Conservation (phyloP, 2,329 filamentous ascomycete genomes). For the Grosmannia serpens region DNA sequence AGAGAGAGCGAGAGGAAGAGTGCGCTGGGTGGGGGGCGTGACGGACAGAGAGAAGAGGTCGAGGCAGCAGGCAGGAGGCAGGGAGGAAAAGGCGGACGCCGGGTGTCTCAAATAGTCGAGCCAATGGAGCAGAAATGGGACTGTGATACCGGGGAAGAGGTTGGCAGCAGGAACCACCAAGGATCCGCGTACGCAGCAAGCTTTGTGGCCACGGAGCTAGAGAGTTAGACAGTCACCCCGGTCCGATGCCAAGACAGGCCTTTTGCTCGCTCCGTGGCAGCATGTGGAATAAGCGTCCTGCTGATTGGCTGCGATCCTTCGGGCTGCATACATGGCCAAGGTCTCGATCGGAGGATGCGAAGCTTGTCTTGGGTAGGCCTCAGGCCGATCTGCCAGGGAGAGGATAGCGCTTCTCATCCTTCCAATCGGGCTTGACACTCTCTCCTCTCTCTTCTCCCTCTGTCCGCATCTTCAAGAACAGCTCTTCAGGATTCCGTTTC, state of each 20-base stretch:
- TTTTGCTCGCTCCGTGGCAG: not conserved
- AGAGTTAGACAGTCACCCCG: not conserved
- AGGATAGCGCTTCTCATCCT: not conserved
- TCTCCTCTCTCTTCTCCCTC: not conserved
- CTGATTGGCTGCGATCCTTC: not conserved
- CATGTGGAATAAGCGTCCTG: conserved; percentile 4
- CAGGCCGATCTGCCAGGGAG: not conserved
- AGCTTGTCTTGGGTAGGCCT: not conserved
- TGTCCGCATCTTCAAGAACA: no score
- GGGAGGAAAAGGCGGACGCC: not conserved
- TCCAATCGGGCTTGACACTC: not conserved
- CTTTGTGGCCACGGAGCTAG: no score
- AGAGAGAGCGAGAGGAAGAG: not conserved
- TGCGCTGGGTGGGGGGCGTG: not conserved
- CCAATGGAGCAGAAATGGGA: not conserved
- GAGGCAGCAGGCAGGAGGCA: not conserved
- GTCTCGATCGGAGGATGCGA: not conserved
- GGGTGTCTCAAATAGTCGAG: not conserved
- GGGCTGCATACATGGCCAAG: not conserved
- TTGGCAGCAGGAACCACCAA: no score
- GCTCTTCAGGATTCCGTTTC: not conserved
- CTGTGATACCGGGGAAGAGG: not conserved
- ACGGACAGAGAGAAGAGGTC: not conserved
- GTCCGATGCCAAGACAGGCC: not conserved
- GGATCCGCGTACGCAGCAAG: not conserved